Evolutionary conservation across 73 alveolate genomes (phyloP).

Genomic region (Paramecium sonneborni): DNA sequence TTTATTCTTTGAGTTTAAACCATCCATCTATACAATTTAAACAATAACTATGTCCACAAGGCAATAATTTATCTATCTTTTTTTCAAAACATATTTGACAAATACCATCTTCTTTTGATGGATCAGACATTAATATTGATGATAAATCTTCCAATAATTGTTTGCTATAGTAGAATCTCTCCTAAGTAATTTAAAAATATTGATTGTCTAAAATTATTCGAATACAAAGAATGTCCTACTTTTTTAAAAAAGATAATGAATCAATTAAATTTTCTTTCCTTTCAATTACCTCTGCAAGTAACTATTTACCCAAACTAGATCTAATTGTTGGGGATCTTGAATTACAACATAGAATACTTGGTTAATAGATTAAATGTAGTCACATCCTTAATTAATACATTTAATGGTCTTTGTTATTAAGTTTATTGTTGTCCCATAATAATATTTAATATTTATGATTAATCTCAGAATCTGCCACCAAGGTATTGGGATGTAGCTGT

Average conservation of each 20-base stretch:
- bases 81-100: constrained; percentile 41
- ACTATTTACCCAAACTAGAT: background rate
- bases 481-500: constrained; percentile 53
- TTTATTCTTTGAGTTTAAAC: constrained; percentile 12
- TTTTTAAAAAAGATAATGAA: background rate
- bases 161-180: background rate
- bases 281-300: background rate
- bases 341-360: background rate
- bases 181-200: background rate
- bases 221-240: background rate
- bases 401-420: background rate
- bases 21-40: background rate
- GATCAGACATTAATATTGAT: background rate
- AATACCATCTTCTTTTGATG: background rate
- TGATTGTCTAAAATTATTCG: background rate
- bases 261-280: background rate
- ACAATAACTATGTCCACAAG: constrained; percentile 51
- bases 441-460: background rate
- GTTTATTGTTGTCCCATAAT: constrained; percentile 3
- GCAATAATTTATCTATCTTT: background rate
- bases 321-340: background rate
- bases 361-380: constrained; percentile 3
- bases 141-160: background rate
- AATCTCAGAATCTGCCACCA: constrained; percentile 58
- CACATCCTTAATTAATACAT: background rate